Evolutionary conservation across 2,329 filamentous ascomycete genomes (phyloP).

Genomic region (Penicillium sp.): DNA sequence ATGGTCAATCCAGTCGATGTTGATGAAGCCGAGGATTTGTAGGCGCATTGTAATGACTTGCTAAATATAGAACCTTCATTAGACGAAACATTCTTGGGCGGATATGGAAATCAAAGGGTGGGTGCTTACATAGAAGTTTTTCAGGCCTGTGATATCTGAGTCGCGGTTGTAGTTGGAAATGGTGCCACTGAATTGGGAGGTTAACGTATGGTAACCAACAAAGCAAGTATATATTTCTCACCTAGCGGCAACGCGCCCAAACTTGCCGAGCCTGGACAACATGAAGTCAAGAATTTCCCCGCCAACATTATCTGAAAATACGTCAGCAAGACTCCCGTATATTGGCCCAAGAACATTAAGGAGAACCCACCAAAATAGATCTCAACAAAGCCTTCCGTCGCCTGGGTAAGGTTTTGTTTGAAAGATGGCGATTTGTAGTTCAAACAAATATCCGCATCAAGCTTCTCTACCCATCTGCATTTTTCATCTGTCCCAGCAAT

Average conservation of each 20-base stretch:
- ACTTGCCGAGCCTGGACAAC: constrained; percentile 3
- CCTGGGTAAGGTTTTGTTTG: constrained; percentile 2
- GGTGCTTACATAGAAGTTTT: constrained; percentile 21
- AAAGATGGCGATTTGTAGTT: constrained; percentile 51
- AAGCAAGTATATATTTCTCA: constrained; percentile 1
- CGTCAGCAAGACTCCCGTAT: too few relatives aligned
- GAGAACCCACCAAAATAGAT: background rate
- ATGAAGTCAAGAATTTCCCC: constrained; percentile 10
- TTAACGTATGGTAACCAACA: too few relatives aligned
- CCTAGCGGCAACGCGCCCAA: constrained; percentile 21
- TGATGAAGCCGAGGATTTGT: constrained; percentile 21
- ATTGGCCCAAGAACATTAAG: background rate
- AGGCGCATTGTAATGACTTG: constrained; percentile 19
- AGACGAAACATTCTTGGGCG: too few relatives aligned
- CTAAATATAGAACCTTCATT: background rate
- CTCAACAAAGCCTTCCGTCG: constrained; percentile 4
- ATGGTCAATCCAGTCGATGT: constrained; percentile 22
- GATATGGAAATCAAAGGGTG: background rate
- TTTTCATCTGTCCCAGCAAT: constrained; percentile 56
- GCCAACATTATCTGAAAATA: constrained; percentile 3
- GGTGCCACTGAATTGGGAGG: constrained; percentile 14
- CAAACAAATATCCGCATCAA: constrained; percentile 56
- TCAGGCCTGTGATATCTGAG: constrained; percentile 7
- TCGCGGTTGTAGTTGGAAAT: constrained; percentile 24
- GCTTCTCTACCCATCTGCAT: constrained; percentile 53